Evolutionary conservation across 2,329 filamentous ascomycete genomes (phyloP).

Genomic region (Aspergillus fumigatiaffinis): DNA sequence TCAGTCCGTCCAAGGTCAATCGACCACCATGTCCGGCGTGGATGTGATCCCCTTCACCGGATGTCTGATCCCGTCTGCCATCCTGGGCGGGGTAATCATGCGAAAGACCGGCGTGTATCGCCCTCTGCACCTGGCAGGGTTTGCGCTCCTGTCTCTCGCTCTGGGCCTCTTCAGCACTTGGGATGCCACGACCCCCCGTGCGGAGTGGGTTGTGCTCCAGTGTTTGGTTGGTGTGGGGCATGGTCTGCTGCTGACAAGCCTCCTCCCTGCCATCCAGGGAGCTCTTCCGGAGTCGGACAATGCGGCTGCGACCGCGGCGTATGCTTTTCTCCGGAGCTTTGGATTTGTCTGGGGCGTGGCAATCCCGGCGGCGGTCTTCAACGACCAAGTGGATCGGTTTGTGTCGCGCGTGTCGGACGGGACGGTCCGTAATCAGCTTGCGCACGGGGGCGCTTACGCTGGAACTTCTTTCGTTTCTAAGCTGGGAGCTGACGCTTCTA

Average conservation of each 20-base stretch:
- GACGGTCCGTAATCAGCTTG: neutral
- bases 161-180: neutral
- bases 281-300: neutral
- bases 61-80: neutral
- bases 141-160: neutral
- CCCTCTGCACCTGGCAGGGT: neutral
- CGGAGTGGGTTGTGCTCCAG: neutral
- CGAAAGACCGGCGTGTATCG: neutral
- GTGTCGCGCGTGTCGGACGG: neutral
- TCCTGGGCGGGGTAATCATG: neutral
- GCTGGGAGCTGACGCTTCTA: neutral
- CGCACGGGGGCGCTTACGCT: neutral
- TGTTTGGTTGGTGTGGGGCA: neutral
- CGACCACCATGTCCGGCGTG: neutral
- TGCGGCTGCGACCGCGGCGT: neutral
- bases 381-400: neutral
- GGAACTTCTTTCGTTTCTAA: neutral
- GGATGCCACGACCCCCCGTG: neutral
- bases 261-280: neutral
- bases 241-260: neutral
- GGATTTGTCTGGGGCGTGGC: neutral
- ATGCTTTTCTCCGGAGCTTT: neutral
- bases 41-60: neutral
- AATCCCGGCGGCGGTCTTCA: neutral
- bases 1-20: conserved; percentile 16